Evolutionary conservation across 1,139 yeast species (phyloP).

Genomic region (Arxiozyma slooffiae): DNA sequence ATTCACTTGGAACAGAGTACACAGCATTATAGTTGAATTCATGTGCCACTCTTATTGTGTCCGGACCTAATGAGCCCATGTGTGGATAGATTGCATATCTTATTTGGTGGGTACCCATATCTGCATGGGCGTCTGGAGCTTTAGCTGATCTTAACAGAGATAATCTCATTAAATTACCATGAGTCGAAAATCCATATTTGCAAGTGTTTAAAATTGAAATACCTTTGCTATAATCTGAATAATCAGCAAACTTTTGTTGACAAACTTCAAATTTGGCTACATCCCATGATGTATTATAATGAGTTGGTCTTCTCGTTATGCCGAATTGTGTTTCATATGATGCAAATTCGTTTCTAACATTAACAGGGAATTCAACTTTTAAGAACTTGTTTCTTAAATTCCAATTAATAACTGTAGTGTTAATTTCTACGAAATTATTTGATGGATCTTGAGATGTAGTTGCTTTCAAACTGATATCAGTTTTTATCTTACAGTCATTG

Average conservation of each 20-base stretch:
- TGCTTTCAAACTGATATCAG: constrained; percentile 66
- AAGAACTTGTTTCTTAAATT: constrained; percentile 77
- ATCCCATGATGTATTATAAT: constrained; percentile 91
- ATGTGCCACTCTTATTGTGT: constrained; percentile 65
- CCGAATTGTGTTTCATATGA: constrained; percentile 93
- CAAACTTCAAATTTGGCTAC: constrained; percentile 94
- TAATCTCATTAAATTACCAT: constrained; percentile 78
- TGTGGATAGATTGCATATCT: constrained; percentile 83
- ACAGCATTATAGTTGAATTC: constrained; percentile 59
- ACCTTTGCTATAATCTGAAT: constrained; percentile 78
- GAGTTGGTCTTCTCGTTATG: constrained; percentile 82
- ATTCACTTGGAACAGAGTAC: constrained; percentile 39
- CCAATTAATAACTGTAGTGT: constrained; percentile 63
- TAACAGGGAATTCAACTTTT: constrained; percentile 91
- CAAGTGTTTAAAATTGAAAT: constrained; percentile 76
- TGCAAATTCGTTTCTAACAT: constrained; percentile 64
- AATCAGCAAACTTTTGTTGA: constrained; percentile 87
- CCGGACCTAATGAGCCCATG: constrained; percentile 48
- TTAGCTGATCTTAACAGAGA: constrained; percentile 78
- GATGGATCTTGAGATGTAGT: constrained; percentile 30
- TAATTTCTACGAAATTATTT: constrained; percentile 41
- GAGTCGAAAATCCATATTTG: constrained; percentile 87
- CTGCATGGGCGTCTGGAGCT: constrained; percentile 87
- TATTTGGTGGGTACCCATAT: constrained; percentile 80
- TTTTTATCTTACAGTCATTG: constrained; percentile 45